phyloP scores from a whole-genome alignment of 495 filamentous ascomycete species.

The Hapsidospora chrysogenum region DNA sequence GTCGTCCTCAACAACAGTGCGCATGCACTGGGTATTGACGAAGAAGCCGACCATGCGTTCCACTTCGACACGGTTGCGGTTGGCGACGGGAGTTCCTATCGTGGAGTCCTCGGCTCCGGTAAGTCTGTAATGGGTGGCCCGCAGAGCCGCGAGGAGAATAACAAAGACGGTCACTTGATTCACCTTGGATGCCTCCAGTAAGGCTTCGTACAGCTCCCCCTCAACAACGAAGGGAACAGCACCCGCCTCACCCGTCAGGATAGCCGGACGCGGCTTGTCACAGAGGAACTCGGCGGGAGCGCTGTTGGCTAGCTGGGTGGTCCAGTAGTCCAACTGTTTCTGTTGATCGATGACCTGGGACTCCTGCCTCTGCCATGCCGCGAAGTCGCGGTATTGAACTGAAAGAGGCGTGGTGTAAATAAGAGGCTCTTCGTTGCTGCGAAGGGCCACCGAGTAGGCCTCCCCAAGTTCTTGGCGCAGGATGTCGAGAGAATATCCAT shows the following conservation, averaged over 20 bases:
- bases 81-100: constrained; percentile 5
- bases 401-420: constrained; percentile 4
- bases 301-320: constrained; percentile 3
- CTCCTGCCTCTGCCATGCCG: constrained; percentile 6
- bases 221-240: constrained; percentile 2
- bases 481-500: constrained; percentile 6
- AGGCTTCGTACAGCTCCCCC: constrained; percentile 1
- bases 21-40: constrained; percentile 7
- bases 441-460: constrained; percentile 3
- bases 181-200: constrained; percentile 3
- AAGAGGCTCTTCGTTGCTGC: constrained; percentile 4
- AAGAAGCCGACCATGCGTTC: constrained; percentile 6
- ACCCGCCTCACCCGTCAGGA: constrained; percentile 4
- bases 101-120: constrained; percentile 5
- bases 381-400: constrained; percentile 6
- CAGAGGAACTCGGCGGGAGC: constrained; percentile 5
- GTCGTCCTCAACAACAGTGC: constrained; percentile 2
- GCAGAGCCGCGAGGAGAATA: constrained; percentile 5
- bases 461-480: constrained; percentile 3
- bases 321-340: constrained; percentile 6
- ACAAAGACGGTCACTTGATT: constrained; percentile 3
- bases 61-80: constrained; percentile 4
- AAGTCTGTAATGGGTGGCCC: constrained; percentile 5
- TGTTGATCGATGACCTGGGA: constrained; percentile 5
- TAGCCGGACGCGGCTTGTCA: constrained; percentile 5